Base-by-base conservation (phyloP, 345 rosid species). In the Pistacia integerrima region DNA sequence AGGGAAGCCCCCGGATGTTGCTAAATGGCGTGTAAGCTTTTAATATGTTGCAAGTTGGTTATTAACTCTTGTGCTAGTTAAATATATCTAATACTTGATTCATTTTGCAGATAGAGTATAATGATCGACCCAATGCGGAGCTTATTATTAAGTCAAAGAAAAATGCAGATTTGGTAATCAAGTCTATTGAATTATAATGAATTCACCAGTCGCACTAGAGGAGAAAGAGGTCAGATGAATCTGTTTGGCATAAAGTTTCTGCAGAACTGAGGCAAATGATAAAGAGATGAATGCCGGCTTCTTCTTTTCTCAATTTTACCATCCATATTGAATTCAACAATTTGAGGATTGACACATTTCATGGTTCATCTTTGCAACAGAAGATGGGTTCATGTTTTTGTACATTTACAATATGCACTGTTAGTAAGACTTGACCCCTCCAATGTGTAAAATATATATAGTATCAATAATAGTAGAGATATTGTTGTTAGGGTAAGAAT, bases 71-170 rank as follows among this genome's bases (percentile, higher is more conserved):
- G n/a, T 63, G 13, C n/a, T 35, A 51, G 20, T 6, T 18, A 73
- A 62, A 49, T 62, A n/a, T 30, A 48, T 7, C 51, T 49, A 35
- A 36, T 52, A 20, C 62, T 4, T 20, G 41, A 11, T 80, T 62
- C 70, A 18, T 81, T 57, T 28, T 83, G 84, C 92, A 95, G 99
- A 82, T 95, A 62, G 88, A 90, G 20, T 84, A 92, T 77, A 96
- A 96, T 52, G 97, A 94, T 78, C 67, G 87, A 67, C 97, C 96
- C 13, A 94, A 97, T 75, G 97, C 96, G 5, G 97, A 97, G 84
- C 89, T 90, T 67, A 85, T 97, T 73, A 79, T 92, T 69, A 85
- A 85, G 76, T 88, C 97, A 46, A 94, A 83, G 88, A 85, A 81
- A 67, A 91, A 88, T 59, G 96, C 94, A 2, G 94, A 94, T 80